These are phyloP conservation scores for Microdochium paspali DNA, from an alignment of 2,329 filamentous ascomycete genomes.

Conservation along the genomic window DNA sequence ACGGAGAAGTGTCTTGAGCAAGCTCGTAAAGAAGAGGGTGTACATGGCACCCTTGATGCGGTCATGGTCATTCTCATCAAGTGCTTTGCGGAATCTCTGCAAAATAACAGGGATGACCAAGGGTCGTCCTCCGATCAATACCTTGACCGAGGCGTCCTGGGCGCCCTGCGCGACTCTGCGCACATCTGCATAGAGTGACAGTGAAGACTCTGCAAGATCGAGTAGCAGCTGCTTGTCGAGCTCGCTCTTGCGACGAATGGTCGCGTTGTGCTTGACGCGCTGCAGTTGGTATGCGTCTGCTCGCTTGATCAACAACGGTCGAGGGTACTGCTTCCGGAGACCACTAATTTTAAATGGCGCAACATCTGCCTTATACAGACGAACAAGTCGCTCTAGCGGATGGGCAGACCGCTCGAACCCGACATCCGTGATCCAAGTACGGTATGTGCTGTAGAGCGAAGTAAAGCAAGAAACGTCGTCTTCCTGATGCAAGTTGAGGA, in stretches of 20 bases:
- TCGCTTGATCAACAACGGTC: conserved; percentile 82
- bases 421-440: conserved; percentile 95
- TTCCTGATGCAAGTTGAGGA: conserved; percentile 75
- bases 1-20: conserved; percentile 77
- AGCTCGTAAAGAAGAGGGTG: conserved; percentile 77
- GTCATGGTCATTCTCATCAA: conserved; percentile 74
- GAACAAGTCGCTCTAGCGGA: conserved; percentile 76
- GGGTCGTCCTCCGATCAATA: conserved; percentile 76
- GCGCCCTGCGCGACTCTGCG: conserved; percentile 88
- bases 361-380: conserved; percentile 78
- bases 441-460: conserved; percentile 81
- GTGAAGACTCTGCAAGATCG: conserved; percentile 80
- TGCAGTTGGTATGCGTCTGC: conserved; percentile 93
- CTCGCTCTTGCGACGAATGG: conserved; percentile 79
- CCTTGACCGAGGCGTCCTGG: conserved; percentile 87
- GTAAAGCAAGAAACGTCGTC: conserved; percentile 96
- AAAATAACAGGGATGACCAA: conserved; percentile 86
- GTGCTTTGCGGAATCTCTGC: conserved; percentile 64
- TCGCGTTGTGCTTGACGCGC: conserved; percentile 87
- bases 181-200: conserved; percentile 90
- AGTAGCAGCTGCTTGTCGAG: conserved; percentile 77
- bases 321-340: conserved; percentile 82
- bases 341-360: conserved; percentile 92
- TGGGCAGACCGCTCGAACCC: conserved; percentile 94
- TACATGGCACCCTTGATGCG: conserved; percentile 94